Base-by-base conservation (phyloP, 768 basidiomycete genomes). In the Hirschioporus abietinus region DNA sequence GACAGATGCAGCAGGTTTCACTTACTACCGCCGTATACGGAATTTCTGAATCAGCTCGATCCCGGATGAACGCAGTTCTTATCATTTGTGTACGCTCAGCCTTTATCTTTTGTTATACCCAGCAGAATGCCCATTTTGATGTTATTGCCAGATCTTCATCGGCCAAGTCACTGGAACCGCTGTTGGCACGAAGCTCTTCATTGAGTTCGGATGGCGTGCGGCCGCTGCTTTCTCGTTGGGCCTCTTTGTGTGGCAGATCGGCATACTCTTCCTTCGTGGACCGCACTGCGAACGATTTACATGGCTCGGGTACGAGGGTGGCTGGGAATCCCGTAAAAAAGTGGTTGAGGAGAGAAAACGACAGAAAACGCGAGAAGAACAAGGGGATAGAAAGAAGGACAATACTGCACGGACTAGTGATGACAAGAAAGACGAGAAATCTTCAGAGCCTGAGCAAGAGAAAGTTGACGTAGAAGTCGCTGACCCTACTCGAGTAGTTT, bases 101-200 rank as follows among this genome's bases (percentile, higher is more conserved):
- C 34, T 17, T 62, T 24, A 30, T 26, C 60, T 42, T 42, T 15
- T 36, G 15, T 36, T 52, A 30, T 30, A 2, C 30, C 30, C 2
- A 30, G 30, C 8, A 30, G 30, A 30, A 30, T 30, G 8, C n/a
- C n/a, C 8, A 8, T 30, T 30, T 8, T 30, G 30, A 30, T 59
- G 60, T 70, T 24, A 59, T 58, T 0, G 10, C 26, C 64, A 81
- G 77, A 69, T 90, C 34, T 92, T 92, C 75, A 81, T 91, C 25
- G 93, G 93, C 0, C 92, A 94, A 78, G 89, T 93, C 10, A 87
- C 90, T 76, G 93, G 93, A 20, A 93, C 92, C 0, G 82, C 89
- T 0, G 88, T 88, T 0, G 88, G 91, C 34, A 89, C 91, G 0
- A 75, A 84, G 36, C 83, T 94, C 1, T 95, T 92, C 76, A 81